Base-by-base conservation (phyloP, 192 early-diverging fungal species). In the Gamsiella multidivaricata region DNA sequence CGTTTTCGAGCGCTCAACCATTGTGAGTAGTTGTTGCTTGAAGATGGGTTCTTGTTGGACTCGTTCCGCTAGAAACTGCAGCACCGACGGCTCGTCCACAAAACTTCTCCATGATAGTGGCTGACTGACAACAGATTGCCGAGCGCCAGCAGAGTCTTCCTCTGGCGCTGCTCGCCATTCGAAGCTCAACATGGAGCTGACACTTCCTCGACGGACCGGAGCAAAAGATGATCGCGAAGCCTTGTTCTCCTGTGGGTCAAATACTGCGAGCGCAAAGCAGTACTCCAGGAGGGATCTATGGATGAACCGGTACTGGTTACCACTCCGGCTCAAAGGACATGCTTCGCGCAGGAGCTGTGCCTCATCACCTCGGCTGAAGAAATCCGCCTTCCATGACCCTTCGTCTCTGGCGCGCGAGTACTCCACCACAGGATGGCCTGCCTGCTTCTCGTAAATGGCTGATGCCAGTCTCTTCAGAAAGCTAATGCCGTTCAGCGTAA, bases 1-100 rank as follows among this genome's bases (percentile, higher is more conserved):
- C 1, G 20, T 4, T 49, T 61, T 61, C 1, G 59, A 61, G 0
- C 6, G 26, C 5, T 61, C 45, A n/a, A 61, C 33, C 3, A 61
- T 12, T 2, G 12, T 2, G 3, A 33, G 45, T 14, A 61, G 59
- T 6, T n/a, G 29, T 1, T 29, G 0, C 29, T 61, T 49, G 29
- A 61, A 61, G 8, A 0, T 15, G 14, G 12, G 11, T 2, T 49
- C 46, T 1, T 22, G 17, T 34, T 61, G 26, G 12, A 49, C 59
- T 5, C 31, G 59, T 31, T 61, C 45, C 6, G 31, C 43, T 20
- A 61, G 32, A 32, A 61, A 61, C 31, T 61, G 26, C 23, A 61
- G 2, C 17, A 61, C 45, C 29, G 45, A 61, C 18, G 59, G 28
- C 32, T 61, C 59, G 1, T 34, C 18, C 14, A 61, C 45, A 45